Percentiles rank a stretch among this genome's conserved stretches.
Evolutionary conservation across 352 stramenopile genomes (phyloP).

Genomic region (Phytophthora meadii): DNA sequence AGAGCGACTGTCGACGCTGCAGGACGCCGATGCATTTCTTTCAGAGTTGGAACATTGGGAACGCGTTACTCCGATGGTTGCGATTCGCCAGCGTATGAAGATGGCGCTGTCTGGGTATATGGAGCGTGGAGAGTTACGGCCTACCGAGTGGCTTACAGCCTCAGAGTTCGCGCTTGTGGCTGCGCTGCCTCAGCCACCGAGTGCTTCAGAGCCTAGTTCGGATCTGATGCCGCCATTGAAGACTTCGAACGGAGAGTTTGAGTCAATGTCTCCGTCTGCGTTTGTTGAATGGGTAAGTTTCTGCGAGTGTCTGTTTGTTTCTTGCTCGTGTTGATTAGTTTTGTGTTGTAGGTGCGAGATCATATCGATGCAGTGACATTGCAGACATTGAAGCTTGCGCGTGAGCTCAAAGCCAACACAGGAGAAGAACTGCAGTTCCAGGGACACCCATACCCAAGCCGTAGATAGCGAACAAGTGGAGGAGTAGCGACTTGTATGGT

Average conservation of each 20-base stretch:
- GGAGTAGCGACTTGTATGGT: not conserved
- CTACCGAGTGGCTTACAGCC: slow-evolving; percentile 37
- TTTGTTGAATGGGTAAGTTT: slow-evolving; percentile 58
- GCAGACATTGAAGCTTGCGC: slow-evolving; percentile 44
- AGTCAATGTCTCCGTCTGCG: slow-evolving; percentile 24
- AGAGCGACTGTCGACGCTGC: slow-evolving; percentile 61
- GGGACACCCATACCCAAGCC: slow-evolving; percentile 51
- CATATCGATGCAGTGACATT: slow-evolving; percentile 55
- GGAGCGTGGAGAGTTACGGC: slow-evolving; percentile 40
- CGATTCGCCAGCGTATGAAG: slow-evolving; percentile 62
- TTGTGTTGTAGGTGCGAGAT: slow-evolving; percentile 38
- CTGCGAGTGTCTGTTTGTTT: not conserved
- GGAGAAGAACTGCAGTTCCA: slow-evolving; percentile 76
- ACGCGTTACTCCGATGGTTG: slow-evolving; percentile 42
- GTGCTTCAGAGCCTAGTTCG: not conserved
- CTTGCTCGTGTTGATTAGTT: not conserved
- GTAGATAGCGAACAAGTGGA: slow-evolving; percentile 4
- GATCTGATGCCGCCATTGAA: slow-evolving; percentile 6
- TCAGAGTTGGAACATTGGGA: slow-evolving; percentile 59
- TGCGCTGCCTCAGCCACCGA: slow-evolving; percentile 25
- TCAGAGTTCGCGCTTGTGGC: slow-evolving; percentile 48
- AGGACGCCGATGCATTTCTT: slow-evolving; percentile 54
- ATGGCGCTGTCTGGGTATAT: slow-evolving; percentile 43
- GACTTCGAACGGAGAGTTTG: slow-evolving; percentile 31
- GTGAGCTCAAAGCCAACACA: slow-evolving; percentile 54